Evolutionary conservation across 2,329 filamentous ascomycete genomes (phyloP), one percentile per base, ranked within the genome.

Genomic region (Aspergillus cejpii): DNA sequence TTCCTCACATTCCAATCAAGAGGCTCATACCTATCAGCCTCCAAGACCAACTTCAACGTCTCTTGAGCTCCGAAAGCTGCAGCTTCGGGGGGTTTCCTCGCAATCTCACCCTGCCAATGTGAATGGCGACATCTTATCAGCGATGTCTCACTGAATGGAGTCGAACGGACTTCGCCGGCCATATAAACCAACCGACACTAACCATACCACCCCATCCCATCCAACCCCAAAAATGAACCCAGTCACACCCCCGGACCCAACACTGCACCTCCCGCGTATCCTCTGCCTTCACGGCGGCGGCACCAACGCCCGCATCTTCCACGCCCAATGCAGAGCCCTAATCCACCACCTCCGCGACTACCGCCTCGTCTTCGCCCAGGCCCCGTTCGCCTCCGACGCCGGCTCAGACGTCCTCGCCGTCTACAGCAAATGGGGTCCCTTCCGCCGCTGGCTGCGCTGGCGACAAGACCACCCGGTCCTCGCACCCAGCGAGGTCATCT

Each of bases 271-370:
- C 21, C 84, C 84, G 2, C 81, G 85, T 47, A 80, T 90, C 54
- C 81, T 90, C 54, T 89, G 84, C 66, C 79, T 90, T n/a, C 85
- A 90, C 64, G 85, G 85, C 61, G 85, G 85, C 56, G 85, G 85
- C 49, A 80, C 83, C 52, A 88, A 84, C 58, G 81, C 76, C n/a
- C 61, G 73, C 31, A 79, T 88, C 62, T 89, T 89, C 70, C 70
- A 75, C 49, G 63, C 76, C 8, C 85, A 90, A 68, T 79, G 80
- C 54, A 84, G 85, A 50, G 70, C 70, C 4, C 64, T 80, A 5
- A 68, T 71, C 42, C 59, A 62, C 37, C 59, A 68, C 43, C 75
- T 88, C 0, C 61, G 67, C 36, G 63, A 74, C 37, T 87, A 88
- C 63, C 80, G 85, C 31, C 75, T 89, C 52, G 80, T 85, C 58